Conservation (phyloP, 306 rosid species). For the Acacia acuminata region DNA sequence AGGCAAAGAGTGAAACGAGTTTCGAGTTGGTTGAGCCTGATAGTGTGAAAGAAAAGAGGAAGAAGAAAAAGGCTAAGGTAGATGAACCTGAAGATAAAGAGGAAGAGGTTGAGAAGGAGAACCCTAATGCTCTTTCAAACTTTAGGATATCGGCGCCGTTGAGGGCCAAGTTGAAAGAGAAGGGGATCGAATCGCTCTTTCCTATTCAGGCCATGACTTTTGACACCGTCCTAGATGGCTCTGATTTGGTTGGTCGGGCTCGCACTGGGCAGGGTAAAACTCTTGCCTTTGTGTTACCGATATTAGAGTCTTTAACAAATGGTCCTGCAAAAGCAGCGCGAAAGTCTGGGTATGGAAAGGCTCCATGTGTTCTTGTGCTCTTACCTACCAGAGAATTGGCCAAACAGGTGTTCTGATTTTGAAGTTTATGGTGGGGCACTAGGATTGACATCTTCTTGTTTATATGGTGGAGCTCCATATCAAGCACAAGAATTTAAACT, state of each 20-base stretch:
- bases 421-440: conserved; percentile 72
- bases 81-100: conserved; percentile 17
- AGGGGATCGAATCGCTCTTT: conserved; percentile 74
- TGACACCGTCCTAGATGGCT: conserved; percentile 61
- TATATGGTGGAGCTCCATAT: conserved; percentile 82
- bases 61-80: conserved; percentile 43
- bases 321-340: conserved; percentile 53
- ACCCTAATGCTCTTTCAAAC: conserved; percentile 63
- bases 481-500: conserved; percentile 54
- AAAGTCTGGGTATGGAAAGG: conserved; percentile 68
- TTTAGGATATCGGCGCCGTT: conserved; percentile 75
- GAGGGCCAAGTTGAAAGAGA: conserved; percentile 67
- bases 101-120: conserved; percentile 40
- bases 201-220: conserved; percentile 96
- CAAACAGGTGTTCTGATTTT: conserved; percentile 78
- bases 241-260: conserved; percentile 94
- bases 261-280: conserved; percentile 99
- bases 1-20: conserved; percentile 61
- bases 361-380: conserved; percentile 86
- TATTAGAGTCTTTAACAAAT: conserved; percentile 74
- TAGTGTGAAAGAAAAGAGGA: conserved; percentile 39
- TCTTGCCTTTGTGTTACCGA: conserved; percentile 88
- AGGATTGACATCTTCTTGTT: conserved; percentile 67
- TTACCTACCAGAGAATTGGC: conserved; percentile 97
- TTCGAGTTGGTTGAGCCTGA: conserved; percentile 69